Conservation (phyloP, 257 asterid species). For the Vinca minor region DNA sequence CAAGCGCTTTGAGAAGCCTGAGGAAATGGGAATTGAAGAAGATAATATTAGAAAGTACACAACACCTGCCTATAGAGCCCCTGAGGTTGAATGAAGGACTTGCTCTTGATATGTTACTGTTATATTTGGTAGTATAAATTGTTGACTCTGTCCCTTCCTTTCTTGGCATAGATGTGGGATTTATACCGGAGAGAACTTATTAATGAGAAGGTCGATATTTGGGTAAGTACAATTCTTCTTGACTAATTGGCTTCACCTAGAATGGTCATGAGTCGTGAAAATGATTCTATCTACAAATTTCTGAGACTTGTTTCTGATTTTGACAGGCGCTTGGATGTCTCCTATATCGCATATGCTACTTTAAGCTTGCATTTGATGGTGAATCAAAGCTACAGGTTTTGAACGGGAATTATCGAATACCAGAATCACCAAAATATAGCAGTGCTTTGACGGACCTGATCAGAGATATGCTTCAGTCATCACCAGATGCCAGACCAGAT, state of each 20-base stretch:
- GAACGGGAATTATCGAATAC: slow-evolving; percentile 90
- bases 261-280: background rate
- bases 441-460: slow-evolving; percentile 56
- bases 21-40: slow-evolving; percentile 99
- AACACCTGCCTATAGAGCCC: slow-evolving; percentile 98
- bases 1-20: slow-evolving; percentile 92
- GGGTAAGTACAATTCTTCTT: slow-evolving; percentile 57
- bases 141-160: slow-evolving; percentile 37
- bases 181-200: slow-evolving; percentile 75
- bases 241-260: background rate
- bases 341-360: slow-evolving; percentile 86
- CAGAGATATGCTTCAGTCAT: slow-evolving; percentile 77
- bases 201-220: slow-evolving; percentile 91
- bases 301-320: background rate
- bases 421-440: slow-evolving; percentile 86
- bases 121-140: slow-evolving; percentile 27
- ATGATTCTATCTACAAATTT: background rate
- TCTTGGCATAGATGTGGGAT: slow-evolving; percentile 91
- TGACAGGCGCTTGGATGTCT: slow-evolving; percentile 97
- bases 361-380: slow-evolving; percentile 92
- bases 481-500: slow-evolving; percentile 89
- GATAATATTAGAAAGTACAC: slow-evolving; percentile 91
- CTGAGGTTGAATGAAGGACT: slow-evolving; percentile 70
- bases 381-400: slow-evolving; percentile 95
- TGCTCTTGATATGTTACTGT: slow-evolving; percentile 25